These are phyloP conservation scores for Cephalotrichum gorgonifer DNA, from an alignment of 2,329 filamentous ascomycete genomes.

Conservation along the genomic window DNA sequence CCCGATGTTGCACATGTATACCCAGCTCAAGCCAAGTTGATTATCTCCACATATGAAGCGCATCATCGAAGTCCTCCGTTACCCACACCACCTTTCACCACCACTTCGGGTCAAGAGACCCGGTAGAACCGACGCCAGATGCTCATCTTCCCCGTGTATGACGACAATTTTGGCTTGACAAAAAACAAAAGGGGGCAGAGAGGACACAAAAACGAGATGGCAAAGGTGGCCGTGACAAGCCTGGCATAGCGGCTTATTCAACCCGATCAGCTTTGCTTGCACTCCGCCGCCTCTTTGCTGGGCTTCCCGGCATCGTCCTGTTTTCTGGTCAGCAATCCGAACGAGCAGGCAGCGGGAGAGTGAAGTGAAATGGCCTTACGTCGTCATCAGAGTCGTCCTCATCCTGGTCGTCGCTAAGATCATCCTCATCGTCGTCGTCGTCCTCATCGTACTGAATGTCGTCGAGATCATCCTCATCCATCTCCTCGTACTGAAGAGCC, in stretches of 20 bases:
- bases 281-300: conserved; percentile 89
- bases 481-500: conserved; percentile 90
- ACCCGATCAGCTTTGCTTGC: conserved; percentile 74
- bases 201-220: conserved; percentile 2
- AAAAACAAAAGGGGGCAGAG: conserved; percentile 2
- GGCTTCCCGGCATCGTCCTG: conserved; percentile 83
- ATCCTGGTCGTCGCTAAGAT: conserved; percentile 74
- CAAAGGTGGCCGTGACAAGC: conserved; percentile 1
- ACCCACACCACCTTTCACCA: background rate
- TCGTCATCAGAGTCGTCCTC: conserved; percentile 72
- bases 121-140: background rate
- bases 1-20: background rate
- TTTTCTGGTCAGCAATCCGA: conserved; percentile 6
- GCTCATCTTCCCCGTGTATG: background rate
- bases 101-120: background rate
- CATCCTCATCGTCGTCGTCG: conserved; percentile 83
- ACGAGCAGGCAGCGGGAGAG: background rate
- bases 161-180: background rate
- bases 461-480: conserved; percentile 73
- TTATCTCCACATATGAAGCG: background rate
- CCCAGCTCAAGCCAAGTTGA: background rate
- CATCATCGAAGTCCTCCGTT: background rate
- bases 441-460: conserved; percentile 87
- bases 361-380: conserved; percentile 30
- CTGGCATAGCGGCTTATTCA: background rate